phyloP scores from a whole-genome alignment of 257 asterid species.

The Penstemon barbatus region DNA sequence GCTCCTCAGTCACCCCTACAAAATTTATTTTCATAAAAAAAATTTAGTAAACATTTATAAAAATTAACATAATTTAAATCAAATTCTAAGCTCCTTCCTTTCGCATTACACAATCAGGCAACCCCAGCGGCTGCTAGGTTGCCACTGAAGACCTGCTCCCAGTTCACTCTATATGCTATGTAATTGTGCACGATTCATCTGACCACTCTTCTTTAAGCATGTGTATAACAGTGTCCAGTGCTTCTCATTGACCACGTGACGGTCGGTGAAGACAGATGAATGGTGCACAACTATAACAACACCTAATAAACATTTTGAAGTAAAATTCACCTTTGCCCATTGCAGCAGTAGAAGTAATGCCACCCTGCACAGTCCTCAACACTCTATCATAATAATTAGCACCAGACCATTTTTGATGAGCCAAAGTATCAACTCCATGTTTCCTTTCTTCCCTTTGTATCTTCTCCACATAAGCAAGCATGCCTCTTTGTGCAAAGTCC shows the following conservation, averaged over 20 bases:
- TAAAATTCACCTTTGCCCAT: constrained; percentile 79
- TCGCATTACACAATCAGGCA: no score
- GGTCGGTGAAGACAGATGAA: no score
- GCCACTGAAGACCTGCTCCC: no score
- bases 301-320: not conserved
- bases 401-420: constrained; percentile 99
- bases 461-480: constrained; percentile 91
- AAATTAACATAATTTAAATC: not conserved
- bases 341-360: constrained; percentile 94
- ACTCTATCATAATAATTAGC: constrained; percentile 94
- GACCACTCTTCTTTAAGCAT: no score
- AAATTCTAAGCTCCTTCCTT: no score
- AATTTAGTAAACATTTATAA: not conserved
- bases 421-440: constrained; percentile 93
- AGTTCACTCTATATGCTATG: no score
- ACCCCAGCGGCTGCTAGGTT: no score
- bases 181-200: no score
- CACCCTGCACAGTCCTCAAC: constrained; percentile 94
- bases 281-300: no score
- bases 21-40: not conserved
- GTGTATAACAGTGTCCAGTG: no score
- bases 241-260: no score
- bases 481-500: constrained; percentile 77
- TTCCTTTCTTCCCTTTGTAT: constrained; percentile 90
- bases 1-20: constrained; percentile 95